Conservation (phyloP, 2,329 filamentous ascomycete genomes). For the Paecilomyces fulvus region DNA sequence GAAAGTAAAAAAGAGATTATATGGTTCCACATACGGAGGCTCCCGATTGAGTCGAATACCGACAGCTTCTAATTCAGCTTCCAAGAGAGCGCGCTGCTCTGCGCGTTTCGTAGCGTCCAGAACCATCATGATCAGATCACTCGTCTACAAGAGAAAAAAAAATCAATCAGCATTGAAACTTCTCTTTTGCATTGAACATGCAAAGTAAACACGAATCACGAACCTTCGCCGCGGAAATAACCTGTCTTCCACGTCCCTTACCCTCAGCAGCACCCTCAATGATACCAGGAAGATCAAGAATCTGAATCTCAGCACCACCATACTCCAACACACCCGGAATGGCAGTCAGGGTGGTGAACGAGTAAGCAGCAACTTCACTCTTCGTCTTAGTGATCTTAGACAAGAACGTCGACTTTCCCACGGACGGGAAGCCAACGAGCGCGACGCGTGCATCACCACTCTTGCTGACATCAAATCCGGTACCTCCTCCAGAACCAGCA, state of each 20-base stretch:
- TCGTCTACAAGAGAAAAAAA: slow-evolving; percentile 60
- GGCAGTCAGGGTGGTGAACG: slow-evolving; percentile 94
- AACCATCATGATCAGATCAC: slow-evolving; percentile 93
- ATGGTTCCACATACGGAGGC: slow-evolving; percentile 58
- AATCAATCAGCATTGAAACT: slow-evolving; percentile 1
- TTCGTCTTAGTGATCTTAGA: slow-evolving; percentile 98
- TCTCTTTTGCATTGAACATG: not conserved
- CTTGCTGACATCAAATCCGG: slow-evolving; percentile 88
- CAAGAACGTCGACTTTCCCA: slow-evolving; percentile 97
- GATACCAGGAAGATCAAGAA: slow-evolving; percentile 94
- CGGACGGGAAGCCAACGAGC: slow-evolving; percentile 95
- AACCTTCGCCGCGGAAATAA: slow-evolving; percentile 89
- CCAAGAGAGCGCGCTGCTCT: slow-evolving; percentile 80
- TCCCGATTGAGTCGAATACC: slow-evolving; percentile 88
- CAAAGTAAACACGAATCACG: not conserved
- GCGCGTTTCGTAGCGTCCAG: slow-evolving; percentile 94
- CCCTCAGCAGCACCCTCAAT: slow-evolving; percentile 95
- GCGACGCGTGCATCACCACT: slow-evolving; percentile 94
- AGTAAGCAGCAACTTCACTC: slow-evolving; percentile 90
- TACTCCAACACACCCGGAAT: slow-evolving; percentile 97
- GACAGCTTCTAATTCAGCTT: slow-evolving; percentile 88
- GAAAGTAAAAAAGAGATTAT: not conserved
- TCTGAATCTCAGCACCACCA: slow-evolving; percentile 94
- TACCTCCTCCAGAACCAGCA: slow-evolving; percentile 65
- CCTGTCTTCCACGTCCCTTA: slow-evolving; percentile 89